Conservation (phyloP, 192 early-diverging fungal species). For the Thamnidium elegans region DNA sequence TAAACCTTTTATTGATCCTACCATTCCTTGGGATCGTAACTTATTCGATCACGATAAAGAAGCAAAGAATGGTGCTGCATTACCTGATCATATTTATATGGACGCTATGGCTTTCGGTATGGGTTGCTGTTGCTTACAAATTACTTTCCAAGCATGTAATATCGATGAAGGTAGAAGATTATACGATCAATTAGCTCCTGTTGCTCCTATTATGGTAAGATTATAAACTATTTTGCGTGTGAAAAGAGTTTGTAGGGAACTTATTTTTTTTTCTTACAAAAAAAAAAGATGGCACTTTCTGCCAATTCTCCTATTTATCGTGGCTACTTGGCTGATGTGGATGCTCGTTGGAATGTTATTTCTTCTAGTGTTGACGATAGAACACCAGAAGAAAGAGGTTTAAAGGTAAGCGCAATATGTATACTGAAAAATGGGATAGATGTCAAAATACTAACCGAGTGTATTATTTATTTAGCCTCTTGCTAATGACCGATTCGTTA, state of each 20-base stretch:
- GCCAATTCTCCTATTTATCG: slow-evolving; percentile 92
- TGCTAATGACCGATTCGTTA: slow-evolving; percentile 70
- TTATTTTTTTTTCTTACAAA: neutral
- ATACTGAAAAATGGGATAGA: neutral
- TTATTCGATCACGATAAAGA: slow-evolving; percentile 68
- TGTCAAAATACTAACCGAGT: neutral
- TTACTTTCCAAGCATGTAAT: slow-evolving; percentile 95
- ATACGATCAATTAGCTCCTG: slow-evolving; percentile 91
- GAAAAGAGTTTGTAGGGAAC: neutral
- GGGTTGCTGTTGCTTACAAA: slow-evolving; percentile 97
- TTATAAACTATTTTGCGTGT: neutral
- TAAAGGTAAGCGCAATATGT: slow-evolving; percentile 44
- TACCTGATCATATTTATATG: slow-evolving; percentile 95
- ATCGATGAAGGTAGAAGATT: slow-evolving; percentile 88
- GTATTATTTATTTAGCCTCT: slow-evolving; percentile 51
- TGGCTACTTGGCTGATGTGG: slow-evolving; percentile 92
- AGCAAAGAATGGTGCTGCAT: slow-evolving; percentile 74
- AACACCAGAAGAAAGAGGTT: slow-evolving; percentile 85
- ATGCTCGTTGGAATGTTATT: slow-evolving; percentile 98
- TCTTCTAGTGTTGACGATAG: slow-evolving; percentile 90
- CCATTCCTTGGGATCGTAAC: slow-evolving; percentile 58
- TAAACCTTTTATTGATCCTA: slow-evolving; percentile 79
- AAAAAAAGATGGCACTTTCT: slow-evolving; percentile 73
- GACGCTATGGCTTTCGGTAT: slow-evolving; percentile 99
- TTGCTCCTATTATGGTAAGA: slow-evolving; percentile 85